Conservation (phyloP, 768 basidiomycete species). For the Tulasnella sp. region DNA sequence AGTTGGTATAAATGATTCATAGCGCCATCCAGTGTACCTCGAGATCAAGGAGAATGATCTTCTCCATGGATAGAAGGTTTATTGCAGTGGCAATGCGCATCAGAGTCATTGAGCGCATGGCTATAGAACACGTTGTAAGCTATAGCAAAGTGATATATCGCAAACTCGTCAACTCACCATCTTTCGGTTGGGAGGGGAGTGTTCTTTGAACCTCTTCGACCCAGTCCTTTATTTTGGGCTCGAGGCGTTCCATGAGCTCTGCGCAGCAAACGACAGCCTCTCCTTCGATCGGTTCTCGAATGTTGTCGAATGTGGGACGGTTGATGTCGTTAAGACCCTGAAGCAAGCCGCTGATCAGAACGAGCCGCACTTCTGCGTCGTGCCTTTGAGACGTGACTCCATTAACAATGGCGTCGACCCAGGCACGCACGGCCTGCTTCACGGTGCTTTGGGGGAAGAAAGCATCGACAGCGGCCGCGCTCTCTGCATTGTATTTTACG, state of each 20-base stretch:
- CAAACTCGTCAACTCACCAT: background rate
- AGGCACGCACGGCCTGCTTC: background rate
- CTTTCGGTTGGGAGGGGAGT: background rate
- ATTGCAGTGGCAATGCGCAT: background rate
- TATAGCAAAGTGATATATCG: background rate
- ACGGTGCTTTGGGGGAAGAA: background rate
- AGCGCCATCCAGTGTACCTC: background rate
- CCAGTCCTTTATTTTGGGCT: background rate
- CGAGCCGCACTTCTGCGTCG: background rate
- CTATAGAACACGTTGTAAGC: background rate
- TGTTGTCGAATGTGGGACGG: background rate
- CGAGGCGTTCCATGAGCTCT: background rate
- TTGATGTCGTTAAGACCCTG: constrained; percentile 10
- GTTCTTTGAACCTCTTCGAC: background rate
- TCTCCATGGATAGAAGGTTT: background rate
- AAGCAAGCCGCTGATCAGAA: constrained; percentile 9
- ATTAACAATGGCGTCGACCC: background rate
- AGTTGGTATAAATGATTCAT: too few relatives aligned
- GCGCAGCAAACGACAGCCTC: background rate
- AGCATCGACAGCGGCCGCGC: background rate
- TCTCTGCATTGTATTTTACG: background rate
- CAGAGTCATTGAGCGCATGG: background rate
- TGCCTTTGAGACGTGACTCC: background rate
- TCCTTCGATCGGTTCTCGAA: background rate
- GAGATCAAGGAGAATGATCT: constrained; percentile 6